Base-by-base conservation (phyloP, 1,284 basidiomycete species). In the Tilletia horrida region DNA sequence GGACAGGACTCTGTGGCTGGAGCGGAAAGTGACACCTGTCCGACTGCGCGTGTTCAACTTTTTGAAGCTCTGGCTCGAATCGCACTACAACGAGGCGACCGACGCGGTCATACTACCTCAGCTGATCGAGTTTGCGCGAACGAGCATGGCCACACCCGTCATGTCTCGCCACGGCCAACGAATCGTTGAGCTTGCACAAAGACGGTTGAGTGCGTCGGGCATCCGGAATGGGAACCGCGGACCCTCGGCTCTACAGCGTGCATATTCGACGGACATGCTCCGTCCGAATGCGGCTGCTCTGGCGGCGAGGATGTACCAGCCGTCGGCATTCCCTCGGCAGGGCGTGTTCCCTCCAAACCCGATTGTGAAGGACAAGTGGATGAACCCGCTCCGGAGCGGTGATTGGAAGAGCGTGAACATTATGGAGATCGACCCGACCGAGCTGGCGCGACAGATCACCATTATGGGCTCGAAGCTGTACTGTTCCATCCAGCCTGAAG, bases 31-130 rank as follows among this genome's bases (percentile, higher is more conserved):
- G 9, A 86, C 91, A 13, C 94, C 94, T 3, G 90, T 97, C 29
- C 89, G 93, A 44, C 83, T 97, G 64, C 87, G 95, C 25, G 89
- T 97, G 35, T 90, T 90, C 69, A 96, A 96, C 81, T 88, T 95
- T 75, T 87, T 97, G 83, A 95, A 93, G 84, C 86, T 86, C 18
- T 98, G 95, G 95, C 85, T 97, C 63, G 93, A 97, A 80, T 85
- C 85, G 71, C 89, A 96, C 82, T 98, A 94, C 94, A 86, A 89
- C 4, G 83, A 88, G 3, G 85, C 86, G 0, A 77, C 76, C 21
- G 83, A 84, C 69, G 43, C 59, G 31, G 75, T 74, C 9, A 77
- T 83, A 27, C 82, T 93, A 48, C 85, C 85, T 14, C 78, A 84
- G 7, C 83, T 95, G 71, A 84, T 85, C 44, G 84, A 84, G 2